Conservation (phyloP, 1,284 basidiomycete genomes). For the Puccinia polysora region DNA sequence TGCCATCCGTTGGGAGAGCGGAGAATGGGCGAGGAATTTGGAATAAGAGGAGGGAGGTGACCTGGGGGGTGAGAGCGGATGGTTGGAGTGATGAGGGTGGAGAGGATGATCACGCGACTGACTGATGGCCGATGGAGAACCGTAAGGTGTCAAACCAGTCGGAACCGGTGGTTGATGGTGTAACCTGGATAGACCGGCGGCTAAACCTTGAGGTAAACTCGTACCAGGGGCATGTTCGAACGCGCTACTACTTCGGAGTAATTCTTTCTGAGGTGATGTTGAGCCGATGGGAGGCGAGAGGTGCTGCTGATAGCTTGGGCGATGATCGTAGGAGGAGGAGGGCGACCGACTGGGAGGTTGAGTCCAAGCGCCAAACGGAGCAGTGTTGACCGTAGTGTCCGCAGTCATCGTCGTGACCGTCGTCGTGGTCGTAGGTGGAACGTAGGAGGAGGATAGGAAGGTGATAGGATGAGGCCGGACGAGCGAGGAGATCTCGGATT, state of each 20-base stretch:
- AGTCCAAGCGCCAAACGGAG: conserved; percentile 9
- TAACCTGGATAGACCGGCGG: conserved; percentile 75
- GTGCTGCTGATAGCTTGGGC: background rate
- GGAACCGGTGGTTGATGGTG: conserved; percentile 61
- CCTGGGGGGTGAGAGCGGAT: conserved; percentile 14
- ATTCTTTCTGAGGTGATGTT: background rate
- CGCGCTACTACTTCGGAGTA: conserved; percentile 50
- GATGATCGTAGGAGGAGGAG: background rate
- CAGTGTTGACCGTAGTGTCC: no score
- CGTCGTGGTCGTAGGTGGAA: conserved; percentile 17
- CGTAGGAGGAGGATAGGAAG: conserved; percentile 30
- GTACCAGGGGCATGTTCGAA: conserved; percentile 76
- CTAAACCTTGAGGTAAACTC: conserved; percentile 77
- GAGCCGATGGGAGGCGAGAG: conserved; percentile 18
- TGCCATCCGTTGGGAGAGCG: conserved; percentile 31
- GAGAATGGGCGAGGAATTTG: background rate
- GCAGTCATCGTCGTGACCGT: no score
- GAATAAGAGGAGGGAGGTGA: background rate
- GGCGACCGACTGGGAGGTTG: background rate
- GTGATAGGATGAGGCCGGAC: conserved; percentile 6
- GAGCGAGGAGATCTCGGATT: background rate
- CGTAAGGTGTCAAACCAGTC: conserved; percentile 26
- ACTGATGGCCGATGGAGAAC: conserved; percentile 15
- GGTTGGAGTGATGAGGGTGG: background rate
- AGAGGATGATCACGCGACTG: background rate